phyloP scores from a whole-genome alignment of 257 asterid genomes.

The Fraxinus americana region DNA sequence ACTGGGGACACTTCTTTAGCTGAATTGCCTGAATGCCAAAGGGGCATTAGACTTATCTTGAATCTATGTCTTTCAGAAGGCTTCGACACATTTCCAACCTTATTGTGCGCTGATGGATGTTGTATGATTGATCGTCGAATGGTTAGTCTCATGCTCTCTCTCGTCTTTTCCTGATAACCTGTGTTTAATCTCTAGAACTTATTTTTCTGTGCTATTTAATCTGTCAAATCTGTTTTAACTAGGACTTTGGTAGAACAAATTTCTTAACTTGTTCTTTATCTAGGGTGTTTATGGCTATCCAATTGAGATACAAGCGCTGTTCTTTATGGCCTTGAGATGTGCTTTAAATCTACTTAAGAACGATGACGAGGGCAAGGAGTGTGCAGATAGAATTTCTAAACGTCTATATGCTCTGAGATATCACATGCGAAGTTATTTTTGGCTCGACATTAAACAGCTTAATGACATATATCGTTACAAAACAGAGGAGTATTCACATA shows the following conservation, averaged over 20 bases:
- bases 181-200: neutral
- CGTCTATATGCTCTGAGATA: conserved; percentile 84
- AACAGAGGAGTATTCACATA: conserved; percentile 91
- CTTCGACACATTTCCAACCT: conserved; percentile 94
- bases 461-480: conserved; percentile 85
- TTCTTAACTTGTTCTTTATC: conserved; percentile 8
- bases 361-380: conserved; percentile 74
- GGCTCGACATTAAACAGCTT: conserved; percentile 86
- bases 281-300: conserved; percentile 96
- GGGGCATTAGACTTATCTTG: conserved; percentile 82
- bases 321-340: conserved; percentile 88
- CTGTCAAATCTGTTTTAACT: neutral
- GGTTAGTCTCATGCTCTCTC: conserved; percentile 47
- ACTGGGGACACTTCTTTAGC: conserved; percentile 88
- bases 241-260: neutral
- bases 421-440: conserved; percentile 86
- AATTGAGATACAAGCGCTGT: conserved; percentile 85
- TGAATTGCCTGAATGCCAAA: conserved; percentile 75
- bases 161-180: neutral
- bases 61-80: conserved; percentile 85
- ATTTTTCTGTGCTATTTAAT: neutral
- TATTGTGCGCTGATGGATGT: conserved; percentile 93
- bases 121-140: conserved; percentile 90
- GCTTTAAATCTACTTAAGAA: conserved; percentile 67
- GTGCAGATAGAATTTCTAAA: conserved; percentile 52